Base-by-base conservation (phyloP, 1,284 basidiomycete species). In the Puccinia polysora region DNA sequence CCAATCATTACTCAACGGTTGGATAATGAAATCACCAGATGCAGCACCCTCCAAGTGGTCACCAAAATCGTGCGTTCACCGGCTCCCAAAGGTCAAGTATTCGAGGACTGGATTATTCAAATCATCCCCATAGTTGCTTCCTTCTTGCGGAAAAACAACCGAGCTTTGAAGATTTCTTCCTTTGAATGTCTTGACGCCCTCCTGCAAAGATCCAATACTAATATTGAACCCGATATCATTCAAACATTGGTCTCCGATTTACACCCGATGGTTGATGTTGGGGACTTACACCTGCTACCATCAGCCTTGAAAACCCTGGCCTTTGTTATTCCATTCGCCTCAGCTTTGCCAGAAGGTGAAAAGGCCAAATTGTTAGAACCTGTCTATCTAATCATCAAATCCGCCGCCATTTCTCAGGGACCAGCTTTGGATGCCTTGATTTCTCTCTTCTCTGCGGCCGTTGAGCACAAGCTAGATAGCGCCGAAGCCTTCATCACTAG, bases 111-210 rank as follows among this genome's bases (percentile, higher is more conserved):
- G 91, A 85, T 93, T 15, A 86, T 88, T 65, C 85, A 86, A 3
- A 88, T 86, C 75, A 82, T 92, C 45, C 85, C 88, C 53, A 91
- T 91, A 85, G 82, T 90, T 18, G 84, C 91, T 74, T 83, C 84
- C 0, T 81, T 96, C 28, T 80, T 97, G 73, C 87, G 86, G 80
- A 89, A 89, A 81, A 89, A 87, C 74, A 89, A 90, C 67, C 84
- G 90, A 32, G 80, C 84, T 10, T 87, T 91, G 20, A 91, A 91
- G 79, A 85, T 86, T 32, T 89, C 90, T 50, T 83, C 90, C 0
- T 94, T 98, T 80, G 83, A 83, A 45, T 89, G 89, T 70, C 81
- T 97, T 73, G 86, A 89, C 68, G 86, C 86, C 15, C 82, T 94
- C 47, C 79, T 95, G 45, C 84, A 82, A 74, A 85, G 87, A 87